Evolutionary conservation across 1,284 basidiomycete species (phyloP), one percentile per base, ranked within the genome.

Genomic region (Blastosporella zonata): DNA sequence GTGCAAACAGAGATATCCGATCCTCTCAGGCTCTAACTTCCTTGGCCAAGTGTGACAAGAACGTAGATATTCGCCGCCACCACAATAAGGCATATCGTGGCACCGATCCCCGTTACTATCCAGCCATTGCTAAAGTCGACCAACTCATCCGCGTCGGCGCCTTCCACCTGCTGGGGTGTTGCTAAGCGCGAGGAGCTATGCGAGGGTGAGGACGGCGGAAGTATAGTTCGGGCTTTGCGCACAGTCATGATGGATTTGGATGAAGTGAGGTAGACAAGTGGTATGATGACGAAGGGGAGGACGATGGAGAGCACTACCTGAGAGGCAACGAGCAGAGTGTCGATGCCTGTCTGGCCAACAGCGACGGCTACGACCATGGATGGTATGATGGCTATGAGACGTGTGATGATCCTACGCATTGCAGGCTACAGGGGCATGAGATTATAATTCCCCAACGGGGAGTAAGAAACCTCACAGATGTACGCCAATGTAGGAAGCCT

Each of bases 401-500:
- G 85, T 0, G 96, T 99, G 44, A 93, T 59, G 3, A 96, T 67
- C 6, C 95, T 82, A 7, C 95, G 82, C 35, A 90, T 61, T 39
- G 91, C 76, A 10, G 93, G 90, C 86, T 91, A 43, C 15, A 27
- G n/a, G 35, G 52, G 33, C 57, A 38, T 33, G 36, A 35, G 28
- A 8, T 36, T 22, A 34, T 8, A 13, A 25, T 12, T 27, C n/a
- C 27, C 8, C 36, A 50, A 13, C 44, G 6, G 12, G 25, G 28
- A 37, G 12, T 6, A 31, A 6, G 9, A 36, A 66, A n/a, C n/a
- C 80, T 65, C 61, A 91, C 89, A 49, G 90, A 88, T 42, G 92
- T 79, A 46, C 80, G 79, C 95, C 95, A 98, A 49, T 84, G 81
- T 53, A 99, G 78, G 67, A 97, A 97, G 0, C 96, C 96, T 68